Conservation (phyloP, 805 yeast genomes). For the Myxozyma melibiosi region DNA sequence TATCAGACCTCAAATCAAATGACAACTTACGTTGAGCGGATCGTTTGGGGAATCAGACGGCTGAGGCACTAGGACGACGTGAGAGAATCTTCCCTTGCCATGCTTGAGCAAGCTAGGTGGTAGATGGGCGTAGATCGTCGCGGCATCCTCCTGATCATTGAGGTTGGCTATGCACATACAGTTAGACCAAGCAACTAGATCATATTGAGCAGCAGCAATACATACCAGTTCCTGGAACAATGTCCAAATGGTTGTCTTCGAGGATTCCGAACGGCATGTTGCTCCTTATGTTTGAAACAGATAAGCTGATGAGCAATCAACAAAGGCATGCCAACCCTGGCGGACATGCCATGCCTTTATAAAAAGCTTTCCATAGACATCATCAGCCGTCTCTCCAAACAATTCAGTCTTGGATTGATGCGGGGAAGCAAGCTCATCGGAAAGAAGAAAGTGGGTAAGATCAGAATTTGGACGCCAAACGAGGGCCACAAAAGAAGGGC, state of each 20-base stretch:
- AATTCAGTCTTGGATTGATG: too few relatives aligned
- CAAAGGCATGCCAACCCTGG: background rate
- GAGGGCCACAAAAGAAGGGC: too few relatives aligned
- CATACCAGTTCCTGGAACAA: constrained; percentile 9
- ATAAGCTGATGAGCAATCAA: background rate
- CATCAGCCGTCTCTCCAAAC: too few relatives aligned
- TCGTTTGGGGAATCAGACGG: constrained; percentile 71
- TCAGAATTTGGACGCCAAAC: too few relatives aligned
- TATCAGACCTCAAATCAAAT: too few relatives aligned
- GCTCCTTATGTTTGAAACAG: background rate
- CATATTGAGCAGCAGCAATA: background rate
- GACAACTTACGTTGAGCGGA: constrained; percentile 50
- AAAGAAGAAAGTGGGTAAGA: background rate
- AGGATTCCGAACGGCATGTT: constrained; percentile 6
- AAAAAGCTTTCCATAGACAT: background rate
- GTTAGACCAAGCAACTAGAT: background rate
- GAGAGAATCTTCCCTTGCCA: constrained; percentile 45
- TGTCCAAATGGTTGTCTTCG: constrained; percentile 6
- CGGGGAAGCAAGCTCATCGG: constrained; percentile 1
- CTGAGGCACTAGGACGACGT: constrained; percentile 59
- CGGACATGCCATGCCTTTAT: too few relatives aligned
- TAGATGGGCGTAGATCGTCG: constrained; percentile 3
- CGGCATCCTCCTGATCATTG: constrained; percentile 12
- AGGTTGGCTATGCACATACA: background rate
- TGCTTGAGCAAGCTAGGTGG: constrained; percentile 4